Percentiles rank a stretch among this genome's conserved stretches.
Conservation (phyloP, 176 grass and related monocot genomes). For the Olyra latifolia region DNA sequence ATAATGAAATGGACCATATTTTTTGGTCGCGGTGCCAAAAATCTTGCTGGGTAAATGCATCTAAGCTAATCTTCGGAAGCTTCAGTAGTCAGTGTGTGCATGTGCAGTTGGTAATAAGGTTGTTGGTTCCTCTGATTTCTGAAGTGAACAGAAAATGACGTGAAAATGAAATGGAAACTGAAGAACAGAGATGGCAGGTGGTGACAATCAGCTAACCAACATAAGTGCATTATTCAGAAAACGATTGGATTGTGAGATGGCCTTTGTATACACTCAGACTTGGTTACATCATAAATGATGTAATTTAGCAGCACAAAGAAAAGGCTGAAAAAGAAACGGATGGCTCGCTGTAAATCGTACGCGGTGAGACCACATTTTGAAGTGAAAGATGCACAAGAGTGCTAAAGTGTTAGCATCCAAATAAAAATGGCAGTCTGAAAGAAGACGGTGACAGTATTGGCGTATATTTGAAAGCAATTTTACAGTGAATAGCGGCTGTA, state of each 20-base stretch:
- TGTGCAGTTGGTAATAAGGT: conserved; percentile 17
- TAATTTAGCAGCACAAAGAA: not conserved
- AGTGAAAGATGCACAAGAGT: not conserved
- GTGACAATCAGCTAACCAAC: conserved; percentile 1
- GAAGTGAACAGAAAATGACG: not conserved
- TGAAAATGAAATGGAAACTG: conserved; percentile 11
- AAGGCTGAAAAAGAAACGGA: not conserved
- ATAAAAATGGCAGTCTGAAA: not conserved
- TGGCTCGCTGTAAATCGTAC: not conserved
- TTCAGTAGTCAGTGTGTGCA: not conserved
- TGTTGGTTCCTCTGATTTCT: conserved; percentile 23
- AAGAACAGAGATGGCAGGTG: conserved; percentile 24
- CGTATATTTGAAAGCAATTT: not conserved
- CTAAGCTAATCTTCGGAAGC: not conserved
- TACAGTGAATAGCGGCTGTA: too few species aligned
- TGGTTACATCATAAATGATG: not conserved
- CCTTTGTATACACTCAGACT: not conserved
- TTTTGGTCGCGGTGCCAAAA: conserved; percentile 10
- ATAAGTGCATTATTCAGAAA: conserved; percentile 7
- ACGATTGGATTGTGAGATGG: not conserved
- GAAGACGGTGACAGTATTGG: conserved; percentile 21
- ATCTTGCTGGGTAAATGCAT: conserved; percentile 33
- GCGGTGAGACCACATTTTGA: conserved; percentile 3
- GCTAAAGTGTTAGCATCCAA: not conserved
- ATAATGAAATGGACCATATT: conserved; percentile 36